phyloP scores from a whole-genome alignment of 2,329 filamentous ascomycete genomes.

The Fusarium illudens region DNA sequence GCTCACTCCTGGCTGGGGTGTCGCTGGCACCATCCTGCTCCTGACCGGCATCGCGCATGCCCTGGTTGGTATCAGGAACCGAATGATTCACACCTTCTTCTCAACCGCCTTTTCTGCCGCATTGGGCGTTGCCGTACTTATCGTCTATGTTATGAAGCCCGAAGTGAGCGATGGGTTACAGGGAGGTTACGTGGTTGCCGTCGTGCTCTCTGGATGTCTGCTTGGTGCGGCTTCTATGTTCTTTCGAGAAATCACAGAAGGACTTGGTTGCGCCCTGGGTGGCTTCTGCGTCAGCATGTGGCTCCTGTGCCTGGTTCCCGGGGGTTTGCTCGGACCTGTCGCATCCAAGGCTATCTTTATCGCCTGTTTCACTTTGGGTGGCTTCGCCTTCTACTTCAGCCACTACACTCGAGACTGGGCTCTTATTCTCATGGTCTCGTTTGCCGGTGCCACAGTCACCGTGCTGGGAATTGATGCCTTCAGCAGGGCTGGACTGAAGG shows the following conservation, averaged over 20 bases:
- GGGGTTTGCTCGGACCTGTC: slow-evolving; percentile 73
- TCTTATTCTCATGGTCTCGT: slow-evolving; percentile 79
- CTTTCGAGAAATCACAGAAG: slow-evolving; percentile 84
- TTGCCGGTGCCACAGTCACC: slow-evolving; percentile 80
- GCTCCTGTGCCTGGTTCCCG: slow-evolving; percentile 80
- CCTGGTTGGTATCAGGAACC: slow-evolving; percentile 83
- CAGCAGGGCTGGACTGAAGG: slow-evolving; percentile 87
- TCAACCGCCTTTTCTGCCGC: slow-evolving; percentile 78
- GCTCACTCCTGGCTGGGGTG: slow-evolving; percentile 82
- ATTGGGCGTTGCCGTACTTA: slow-evolving; percentile 80
- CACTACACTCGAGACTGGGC: slow-evolving; percentile 80
- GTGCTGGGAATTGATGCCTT: slow-evolving; percentile 92
- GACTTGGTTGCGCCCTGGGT: slow-evolving; percentile 84
- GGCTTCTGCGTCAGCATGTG: slow-evolving; percentile 91
- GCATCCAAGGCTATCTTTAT: slow-evolving; percentile 79
- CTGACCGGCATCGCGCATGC: slow-evolving; percentile 74
- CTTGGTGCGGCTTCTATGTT: slow-evolving; percentile 78
- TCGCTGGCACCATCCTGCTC: slow-evolving; percentile 81
- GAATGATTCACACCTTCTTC: slow-evolving; percentile 80
- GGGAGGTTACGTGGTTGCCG: slow-evolving; percentile 86
- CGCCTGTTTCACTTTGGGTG: slow-evolving; percentile 70
- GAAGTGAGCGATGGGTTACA: slow-evolving; percentile 80
- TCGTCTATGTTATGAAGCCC: slow-evolving; percentile 86
- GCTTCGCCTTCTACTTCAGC: slow-evolving; percentile 80
- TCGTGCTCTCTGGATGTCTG: slow-evolving; percentile 74